Conservation (phyloP, 148 eudicot species). For the Limonium bicolor region DNA sequence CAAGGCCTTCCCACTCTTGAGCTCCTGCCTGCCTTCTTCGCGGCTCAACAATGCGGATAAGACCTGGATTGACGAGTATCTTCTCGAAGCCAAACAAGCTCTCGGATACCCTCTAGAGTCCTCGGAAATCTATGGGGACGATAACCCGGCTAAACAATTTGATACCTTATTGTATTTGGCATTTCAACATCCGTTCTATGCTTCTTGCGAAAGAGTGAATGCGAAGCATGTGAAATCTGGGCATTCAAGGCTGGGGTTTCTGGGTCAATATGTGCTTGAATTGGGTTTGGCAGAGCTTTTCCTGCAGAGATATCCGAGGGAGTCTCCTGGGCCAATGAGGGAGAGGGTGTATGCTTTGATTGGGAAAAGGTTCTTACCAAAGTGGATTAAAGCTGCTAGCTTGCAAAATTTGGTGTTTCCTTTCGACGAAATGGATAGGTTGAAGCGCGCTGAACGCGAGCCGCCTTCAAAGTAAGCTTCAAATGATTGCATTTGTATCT, state of each 20-base stretch:
- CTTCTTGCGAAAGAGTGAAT: constrained; percentile 49
- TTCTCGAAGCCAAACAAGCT: constrained; percentile 86
- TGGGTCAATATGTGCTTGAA: constrained; percentile 87
- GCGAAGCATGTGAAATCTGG: constrained; percentile 69
- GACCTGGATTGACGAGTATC: constrained; percentile 84
- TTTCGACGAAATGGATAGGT: constrained; percentile 65
- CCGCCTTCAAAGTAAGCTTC: constrained; percentile 83
- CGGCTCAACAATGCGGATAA: constrained; percentile 46
- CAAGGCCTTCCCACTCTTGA: constrained; percentile 68
- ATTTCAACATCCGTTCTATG: constrained; percentile 81
- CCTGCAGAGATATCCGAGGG: constrained; percentile 80
- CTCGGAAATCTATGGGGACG: constrained; percentile 48
- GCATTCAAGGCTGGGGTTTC: constrained; percentile 74
- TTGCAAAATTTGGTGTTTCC: constrained; percentile 89
- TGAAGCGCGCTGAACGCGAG: constrained; percentile 57
- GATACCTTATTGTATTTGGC: constrained; percentile 81
- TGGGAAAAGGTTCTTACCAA: constrained; percentile 66
- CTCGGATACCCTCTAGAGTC: constrained; percentile 83
- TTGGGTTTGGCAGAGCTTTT: constrained; percentile 83
- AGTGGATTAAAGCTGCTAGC: constrained; percentile 73
- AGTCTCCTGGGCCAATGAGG: constrained; percentile 81
- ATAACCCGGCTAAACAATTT: constrained; percentile 89
- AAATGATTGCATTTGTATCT: no score
- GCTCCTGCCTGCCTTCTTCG: constrained; percentile 76
- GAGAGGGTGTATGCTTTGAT: constrained; percentile 68